phyloP scores from a whole-genome alignment of 2,329 filamentous ascomycete genomes.

The Fusarium pseudonygamai region DNA sequence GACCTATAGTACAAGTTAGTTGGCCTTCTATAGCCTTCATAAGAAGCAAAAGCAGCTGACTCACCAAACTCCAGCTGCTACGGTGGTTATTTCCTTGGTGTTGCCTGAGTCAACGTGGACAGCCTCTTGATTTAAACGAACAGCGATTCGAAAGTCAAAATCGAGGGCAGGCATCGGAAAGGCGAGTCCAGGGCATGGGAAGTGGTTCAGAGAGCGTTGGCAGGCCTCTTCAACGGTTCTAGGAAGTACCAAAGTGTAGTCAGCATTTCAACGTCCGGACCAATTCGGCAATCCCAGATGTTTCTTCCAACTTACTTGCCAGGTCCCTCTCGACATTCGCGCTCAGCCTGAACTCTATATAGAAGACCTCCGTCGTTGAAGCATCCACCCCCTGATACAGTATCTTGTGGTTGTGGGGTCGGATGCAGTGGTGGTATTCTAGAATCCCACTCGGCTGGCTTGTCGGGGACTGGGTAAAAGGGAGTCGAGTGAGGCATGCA shows the following conservation, averaged over 20 bases:
- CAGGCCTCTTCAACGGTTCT: conserved; percentile 52
- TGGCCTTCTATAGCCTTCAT: too few species aligned
- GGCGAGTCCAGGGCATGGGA: conserved; percentile 53
- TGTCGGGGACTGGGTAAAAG: too few species aligned
- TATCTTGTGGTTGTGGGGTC: conserved; percentile 19
- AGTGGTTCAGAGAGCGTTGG: conserved; percentile 51
- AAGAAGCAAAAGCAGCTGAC: too few species aligned
- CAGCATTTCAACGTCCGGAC: conserved; percentile 20
- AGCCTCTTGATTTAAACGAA: conserved; percentile 55
- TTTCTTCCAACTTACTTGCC: conserved; percentile 38
- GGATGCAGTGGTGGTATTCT: conserved; percentile 32
- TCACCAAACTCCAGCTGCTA: conserved; percentile 55
- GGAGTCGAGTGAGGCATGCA: conserved; percentile 37
- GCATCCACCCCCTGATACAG: conserved; percentile 22
- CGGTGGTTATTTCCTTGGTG: conserved; percentile 60
- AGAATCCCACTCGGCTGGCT: conserved; percentile 45
- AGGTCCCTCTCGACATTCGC: conserved; percentile 40
- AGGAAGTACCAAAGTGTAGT: conserved; percentile 22
- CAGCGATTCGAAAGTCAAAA: conserved; percentile 62
- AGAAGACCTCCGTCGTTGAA: conserved; percentile 42
- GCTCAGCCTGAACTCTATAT: conserved; percentile 42
- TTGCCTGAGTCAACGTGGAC: conserved; percentile 56
- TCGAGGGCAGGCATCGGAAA: conserved; percentile 58
- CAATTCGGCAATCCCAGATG: neutral
- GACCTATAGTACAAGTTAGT: conserved; percentile 11